A percentile compares a stretch with the other conserved stretches of the same genome.
Evolutionary conservation across 2,329 filamentous ascomycete species (phyloP).

Genomic region (Corinectria fuckeliana): DNA sequence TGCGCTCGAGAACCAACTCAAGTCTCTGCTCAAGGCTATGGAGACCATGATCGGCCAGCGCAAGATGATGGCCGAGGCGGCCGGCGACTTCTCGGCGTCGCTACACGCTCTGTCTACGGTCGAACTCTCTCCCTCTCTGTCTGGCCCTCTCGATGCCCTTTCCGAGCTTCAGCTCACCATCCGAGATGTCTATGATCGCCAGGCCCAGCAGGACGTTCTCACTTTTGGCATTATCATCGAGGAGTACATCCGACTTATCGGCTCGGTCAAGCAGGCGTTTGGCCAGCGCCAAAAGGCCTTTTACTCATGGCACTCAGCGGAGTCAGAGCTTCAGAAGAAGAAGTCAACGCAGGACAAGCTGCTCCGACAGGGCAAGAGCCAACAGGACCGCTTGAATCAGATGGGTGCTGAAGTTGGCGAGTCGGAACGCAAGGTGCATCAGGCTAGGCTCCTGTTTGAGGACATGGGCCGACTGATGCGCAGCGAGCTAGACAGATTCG

Average conservation of each 20-base stretch:
- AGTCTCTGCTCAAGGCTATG: constrained; percentile 88
- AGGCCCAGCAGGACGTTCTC: constrained; percentile 95
- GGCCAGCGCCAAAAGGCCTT: constrained; percentile 93
- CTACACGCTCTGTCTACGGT: constrained; percentile 92
- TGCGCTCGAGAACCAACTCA: constrained; percentile 89
- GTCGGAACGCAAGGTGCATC: constrained; percentile 90
- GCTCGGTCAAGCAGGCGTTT: constrained; percentile 93
- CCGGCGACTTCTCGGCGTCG: constrained; percentile 90
- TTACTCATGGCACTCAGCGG: constrained; percentile 90
- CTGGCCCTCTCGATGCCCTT: constrained; percentile 86
- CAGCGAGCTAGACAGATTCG: constrained; percentile 88
- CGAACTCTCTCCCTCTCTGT: constrained; percentile 87
- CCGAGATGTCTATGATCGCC: constrained; percentile 91
- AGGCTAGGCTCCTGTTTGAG: constrained; percentile 88
- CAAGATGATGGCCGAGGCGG: constrained; percentile 91
- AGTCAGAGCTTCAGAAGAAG: constrained; percentile 89
- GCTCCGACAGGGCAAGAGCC: constrained; percentile 90
- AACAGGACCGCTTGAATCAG: constrained; percentile 94
- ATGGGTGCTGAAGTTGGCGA: constrained; percentile 93
- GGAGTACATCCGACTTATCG: constrained; percentile 96
- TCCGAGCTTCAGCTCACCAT: constrained; percentile 95
- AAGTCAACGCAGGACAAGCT: constrained; percentile 91
- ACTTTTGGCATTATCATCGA: constrained; percentile 98
- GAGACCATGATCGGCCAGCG: constrained; percentile 91
- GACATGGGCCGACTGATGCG: constrained; percentile 97